Percentiles rank a stretch among this genome's conserved stretches.
Evolutionary conservation across 768 basidiomycete genomes (phyloP).

Genomic region (Baorangia bicolor): DNA sequence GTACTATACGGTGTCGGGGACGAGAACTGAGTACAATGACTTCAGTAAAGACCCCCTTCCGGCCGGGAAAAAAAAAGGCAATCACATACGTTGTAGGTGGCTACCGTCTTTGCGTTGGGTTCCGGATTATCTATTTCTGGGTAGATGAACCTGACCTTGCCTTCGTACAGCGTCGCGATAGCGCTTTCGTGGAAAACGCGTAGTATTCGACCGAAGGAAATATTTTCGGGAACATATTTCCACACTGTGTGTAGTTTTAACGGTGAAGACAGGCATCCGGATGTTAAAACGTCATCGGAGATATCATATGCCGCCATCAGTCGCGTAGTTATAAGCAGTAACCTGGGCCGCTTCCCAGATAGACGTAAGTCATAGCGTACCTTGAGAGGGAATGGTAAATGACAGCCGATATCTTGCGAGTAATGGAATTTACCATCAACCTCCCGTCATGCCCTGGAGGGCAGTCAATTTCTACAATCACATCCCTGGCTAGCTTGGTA

Average conservation of each 20-base stretch:
- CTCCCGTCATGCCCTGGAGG: slow-evolving; percentile 27
- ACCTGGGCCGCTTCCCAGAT: slow-evolving; percentile 23
- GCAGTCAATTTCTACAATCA: slow-evolving; percentile 28
- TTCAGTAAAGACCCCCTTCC: neutral
- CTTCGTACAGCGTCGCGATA: slow-evolving; percentile 27
- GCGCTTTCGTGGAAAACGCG: slow-evolving; percentile 27
- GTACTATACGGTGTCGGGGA: slow-evolving; percentile 15
- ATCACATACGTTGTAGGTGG: slow-evolving; percentile 21
- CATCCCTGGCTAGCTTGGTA: slow-evolving; percentile 19
- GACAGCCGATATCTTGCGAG: neutral
- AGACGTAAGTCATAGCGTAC: slow-evolving; percentile 31
- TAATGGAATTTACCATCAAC: slow-evolving; percentile 20
- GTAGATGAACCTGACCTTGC: slow-evolving; percentile 26
- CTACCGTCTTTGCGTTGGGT: slow-evolving; percentile 13
- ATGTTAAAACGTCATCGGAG: slow-evolving; percentile 16
- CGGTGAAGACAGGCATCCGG: slow-evolving; percentile 6
- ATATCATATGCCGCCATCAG: slow-evolving; percentile 31
- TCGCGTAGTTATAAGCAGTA: slow-evolving; percentile 28
- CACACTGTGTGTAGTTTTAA: slow-evolving; percentile 16
- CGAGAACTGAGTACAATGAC: slow-evolving; percentile 16
- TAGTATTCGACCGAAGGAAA: slow-evolving; percentile 30
- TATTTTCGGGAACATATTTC: slow-evolving; percentile 18
- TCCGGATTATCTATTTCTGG: slow-evolving; percentile 23
- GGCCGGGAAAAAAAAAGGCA: neutral
- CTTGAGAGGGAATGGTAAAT: slow-evolving; percentile 8